Percentiles rank a stretch among this genome's conserved stretches.
Evolutionary conservation across 1,284 basidiomycete genomes (phyloP).

Genomic region (Ceratobasidium sp.): DNA sequence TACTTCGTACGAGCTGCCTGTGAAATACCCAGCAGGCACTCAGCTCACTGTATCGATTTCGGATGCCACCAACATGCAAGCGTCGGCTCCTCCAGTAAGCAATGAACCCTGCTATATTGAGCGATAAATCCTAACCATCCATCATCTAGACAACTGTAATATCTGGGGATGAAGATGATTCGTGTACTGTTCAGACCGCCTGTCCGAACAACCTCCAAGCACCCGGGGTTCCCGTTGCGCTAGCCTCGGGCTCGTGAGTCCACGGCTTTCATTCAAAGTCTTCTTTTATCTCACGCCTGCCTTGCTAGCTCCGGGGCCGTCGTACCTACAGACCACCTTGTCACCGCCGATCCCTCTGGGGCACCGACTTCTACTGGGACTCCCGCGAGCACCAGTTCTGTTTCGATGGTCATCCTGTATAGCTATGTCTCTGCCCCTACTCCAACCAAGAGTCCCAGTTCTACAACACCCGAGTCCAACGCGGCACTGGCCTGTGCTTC

Average conservation of each 20-base stretch:
- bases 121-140: not conserved
- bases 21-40: conserved; percentile 10
- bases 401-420: conserved; percentile 21
- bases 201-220: conserved; percentile 11
- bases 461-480: conserved; percentile 1
- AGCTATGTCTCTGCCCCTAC: not conserved
- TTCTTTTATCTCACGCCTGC: not conserved
- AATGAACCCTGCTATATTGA: not conserved
- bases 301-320: not conserved
- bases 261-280: not conserved
- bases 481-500: not conserved
- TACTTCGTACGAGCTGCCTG: conserved; percentile 22
- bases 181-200: conserved; percentile 24
- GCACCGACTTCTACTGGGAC: not conserved
- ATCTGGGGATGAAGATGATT: conserved; percentile 27
- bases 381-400: not conserved
- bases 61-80: conserved; percentile 33
- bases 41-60: conserved; percentile 1
- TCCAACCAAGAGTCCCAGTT: not conserved
- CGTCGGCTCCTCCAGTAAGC: conserved; percentile 24
- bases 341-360: conserved; percentile 18
- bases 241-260: conserved; percentile 13
- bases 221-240: conserved; percentile 14
- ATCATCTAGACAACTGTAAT: not conserved
- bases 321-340: conserved; percentile 24